Evolutionary conservation across 2,329 filamentous ascomycete species (phyloP).

Genomic region (Exophiala mesophila): DNA sequence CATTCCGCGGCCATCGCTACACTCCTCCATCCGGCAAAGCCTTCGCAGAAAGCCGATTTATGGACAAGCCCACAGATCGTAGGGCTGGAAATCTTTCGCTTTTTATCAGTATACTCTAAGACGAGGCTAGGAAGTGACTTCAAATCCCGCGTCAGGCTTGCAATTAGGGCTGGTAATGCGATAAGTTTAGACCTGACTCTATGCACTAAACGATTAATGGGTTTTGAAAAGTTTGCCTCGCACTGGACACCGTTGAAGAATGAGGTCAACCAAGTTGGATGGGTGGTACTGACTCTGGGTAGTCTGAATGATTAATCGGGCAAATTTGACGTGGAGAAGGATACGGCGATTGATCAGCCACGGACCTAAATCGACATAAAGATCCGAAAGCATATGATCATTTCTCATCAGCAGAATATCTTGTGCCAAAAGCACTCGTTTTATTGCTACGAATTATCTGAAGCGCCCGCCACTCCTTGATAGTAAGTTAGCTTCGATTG

Average conservation of each 20-base stretch:
- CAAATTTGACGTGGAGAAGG: too few species aligned
- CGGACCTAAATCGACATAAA: too few species aligned
- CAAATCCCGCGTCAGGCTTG: constrained; percentile 41
- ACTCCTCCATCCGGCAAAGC: constrained; percentile 34
- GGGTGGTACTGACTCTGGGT: constrained; percentile 32
- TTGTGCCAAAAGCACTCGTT: too few species aligned
- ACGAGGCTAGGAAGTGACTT: constrained; percentile 41
- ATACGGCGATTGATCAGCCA: too few species aligned
- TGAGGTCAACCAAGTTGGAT: constrained; percentile 31
- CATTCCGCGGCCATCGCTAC: constrained; percentile 47
- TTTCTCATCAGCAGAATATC: too few species aligned
- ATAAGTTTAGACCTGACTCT: constrained; percentile 30
- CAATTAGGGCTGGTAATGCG: constrained; percentile 29
- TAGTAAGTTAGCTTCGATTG: too few species aligned
- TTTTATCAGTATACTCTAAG: constrained; percentile 46
- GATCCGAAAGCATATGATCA: too few species aligned
- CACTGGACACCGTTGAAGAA: constrained; percentile 45
- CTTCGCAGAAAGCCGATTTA: constrained; percentile 16
- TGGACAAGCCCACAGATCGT: constrained; percentile 30
- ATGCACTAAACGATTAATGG: constrained; percentile 27
- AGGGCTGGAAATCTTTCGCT: constrained; percentile 51
- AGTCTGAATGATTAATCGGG: constrained; percentile 1
- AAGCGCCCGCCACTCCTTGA: too few species aligned
- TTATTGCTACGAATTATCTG: too few species aligned
- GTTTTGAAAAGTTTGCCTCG: constrained; percentile 34